These are phyloP conservation scores for Nakazawaea anatomiae DNA, from an alignment of 805 yeast species.

Conservation along the genomic window DNA sequence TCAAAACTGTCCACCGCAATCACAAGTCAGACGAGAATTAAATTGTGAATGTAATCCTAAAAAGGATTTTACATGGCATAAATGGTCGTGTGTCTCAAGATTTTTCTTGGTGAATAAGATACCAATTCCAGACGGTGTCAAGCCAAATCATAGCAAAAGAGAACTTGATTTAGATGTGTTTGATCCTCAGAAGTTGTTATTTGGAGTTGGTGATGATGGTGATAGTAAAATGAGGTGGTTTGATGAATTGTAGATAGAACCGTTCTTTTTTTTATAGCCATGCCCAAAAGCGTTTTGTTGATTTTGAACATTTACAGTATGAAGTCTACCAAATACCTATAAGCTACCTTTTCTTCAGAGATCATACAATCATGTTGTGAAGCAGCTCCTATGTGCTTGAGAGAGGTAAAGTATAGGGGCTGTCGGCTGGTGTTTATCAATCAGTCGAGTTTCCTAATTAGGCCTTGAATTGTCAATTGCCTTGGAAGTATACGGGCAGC, in stretches of 20 bases:
- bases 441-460: not conserved
- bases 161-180: not conserved
- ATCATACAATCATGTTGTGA: no score
- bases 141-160: slow-evolving; percentile 9
- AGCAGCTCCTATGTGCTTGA: no score
- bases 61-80: slow-evolving; percentile 45
- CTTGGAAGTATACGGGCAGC: not conserved
- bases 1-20: slow-evolving; percentile 50
- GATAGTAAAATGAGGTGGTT: not conserved
- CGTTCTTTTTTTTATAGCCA: not conserved
- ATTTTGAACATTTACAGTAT: no score
- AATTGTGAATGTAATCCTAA: slow-evolving; percentile 44
- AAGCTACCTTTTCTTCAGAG: no score
- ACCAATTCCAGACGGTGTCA: slow-evolving; percentile 15
- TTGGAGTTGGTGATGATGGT: not conserved
- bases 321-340: no score
- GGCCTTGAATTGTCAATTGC: not conserved
- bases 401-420: not conserved
- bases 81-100: slow-evolving; percentile 46
- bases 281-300: not conserved
- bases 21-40: slow-evolving; percentile 34
- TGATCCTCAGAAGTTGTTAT: not conserved
- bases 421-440: not conserved
- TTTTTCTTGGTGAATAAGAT: slow-evolving; percentile 22
- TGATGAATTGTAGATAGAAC: not conserved